Percentiles rank a stretch among this genome's conserved stretches.
These are phyloP conservation scores for Oryza punctata DNA, from an alignment of 176 grass and related monocot species.

Conservation along the genomic window DNA sequence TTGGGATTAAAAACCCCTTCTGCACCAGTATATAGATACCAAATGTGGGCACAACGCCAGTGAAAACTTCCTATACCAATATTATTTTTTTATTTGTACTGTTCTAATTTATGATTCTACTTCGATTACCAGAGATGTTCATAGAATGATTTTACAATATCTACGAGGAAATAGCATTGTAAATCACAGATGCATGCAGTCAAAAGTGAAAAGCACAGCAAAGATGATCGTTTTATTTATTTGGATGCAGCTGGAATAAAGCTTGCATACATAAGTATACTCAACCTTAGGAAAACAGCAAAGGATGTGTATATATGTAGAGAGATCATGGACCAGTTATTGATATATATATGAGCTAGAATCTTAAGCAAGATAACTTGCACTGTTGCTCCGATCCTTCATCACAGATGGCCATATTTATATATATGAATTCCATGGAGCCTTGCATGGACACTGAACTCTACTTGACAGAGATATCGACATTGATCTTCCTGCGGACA, in stretches of 20 bases:
- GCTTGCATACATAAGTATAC: neutral
- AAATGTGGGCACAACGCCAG: no score
- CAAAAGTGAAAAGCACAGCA: neutral
- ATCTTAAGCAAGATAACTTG: neutral
- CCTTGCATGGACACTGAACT: neutral
- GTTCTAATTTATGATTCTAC: no score
- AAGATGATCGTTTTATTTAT: conserved; percentile 25
- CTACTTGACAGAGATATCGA: neutral
- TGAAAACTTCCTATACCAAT: no score
- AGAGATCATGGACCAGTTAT: neutral
- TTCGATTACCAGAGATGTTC: no score
- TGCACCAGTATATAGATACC: no score
- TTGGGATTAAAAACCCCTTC: no score
- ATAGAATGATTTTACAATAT: no score
- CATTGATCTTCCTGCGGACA: conserved; percentile 35
- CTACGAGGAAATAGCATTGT: neutral
- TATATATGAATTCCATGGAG: no score
- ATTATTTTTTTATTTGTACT: no score
- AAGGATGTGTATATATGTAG: neutral
- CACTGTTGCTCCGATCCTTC: neutral
- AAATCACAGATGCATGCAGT: no score
- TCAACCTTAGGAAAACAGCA: neutral
- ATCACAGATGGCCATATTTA: neutral
- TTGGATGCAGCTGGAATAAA: neutral
- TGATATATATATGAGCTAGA: neutral